These are phyloP conservation scores for Remersonia thermophila DNA, from an alignment of 2,329 filamentous ascomycete species.

Conservation along the genomic window DNA sequence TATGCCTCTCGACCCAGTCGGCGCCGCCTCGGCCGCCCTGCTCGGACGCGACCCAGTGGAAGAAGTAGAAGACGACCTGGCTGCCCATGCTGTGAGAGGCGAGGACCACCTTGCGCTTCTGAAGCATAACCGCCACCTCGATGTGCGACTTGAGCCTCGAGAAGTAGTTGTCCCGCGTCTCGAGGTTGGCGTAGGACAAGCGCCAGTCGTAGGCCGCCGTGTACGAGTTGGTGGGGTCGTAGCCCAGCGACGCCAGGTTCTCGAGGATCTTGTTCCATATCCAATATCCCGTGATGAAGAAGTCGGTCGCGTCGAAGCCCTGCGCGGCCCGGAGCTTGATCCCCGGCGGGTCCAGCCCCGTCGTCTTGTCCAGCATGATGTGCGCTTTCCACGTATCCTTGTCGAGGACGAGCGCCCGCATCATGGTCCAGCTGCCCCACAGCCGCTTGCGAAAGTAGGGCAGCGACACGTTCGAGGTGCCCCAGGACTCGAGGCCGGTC, in stretches of 20 bases:
- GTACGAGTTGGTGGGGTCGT: slow-evolving; percentile 70
- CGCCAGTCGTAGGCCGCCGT: slow-evolving; percentile 82
- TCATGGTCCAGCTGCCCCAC: slow-evolving; percentile 99
- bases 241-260: slow-evolving; percentile 89
- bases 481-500: slow-evolving; percentile 93
- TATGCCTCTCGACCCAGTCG: slow-evolving; percentile 77
- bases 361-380: slow-evolving; percentile 89
- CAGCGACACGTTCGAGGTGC: slow-evolving; percentile 70
- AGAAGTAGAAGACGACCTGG: slow-evolving; percentile 78
- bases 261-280: slow-evolving; percentile 99
- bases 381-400: slow-evolving; percentile 92
- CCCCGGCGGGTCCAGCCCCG: slow-evolving; percentile 78
- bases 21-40: slow-evolving; percentile 70
- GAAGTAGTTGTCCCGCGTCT: slow-evolving; percentile 87
- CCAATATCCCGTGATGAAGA: slow-evolving; percentile 88
- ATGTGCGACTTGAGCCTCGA: slow-evolving; percentile 82
- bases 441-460: slow-evolving; percentile 89
- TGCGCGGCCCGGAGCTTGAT: slow-evolving; percentile 88
- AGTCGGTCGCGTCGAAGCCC: slow-evolving; percentile 95
- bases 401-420: slow-evolving; percentile 84
- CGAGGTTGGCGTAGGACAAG: slow-evolving; percentile 78
- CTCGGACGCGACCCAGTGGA: slow-evolving; percentile 65
- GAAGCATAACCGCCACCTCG: slow-evolving; percentile 64
- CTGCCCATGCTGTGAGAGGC: slow-evolving; percentile 97
- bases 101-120: slow-evolving; percentile 68